phyloP scores from a whole-genome alignment of 225 moss, liverwort and hornwort species.

The Pseudoscleropodium purum region DNA sequence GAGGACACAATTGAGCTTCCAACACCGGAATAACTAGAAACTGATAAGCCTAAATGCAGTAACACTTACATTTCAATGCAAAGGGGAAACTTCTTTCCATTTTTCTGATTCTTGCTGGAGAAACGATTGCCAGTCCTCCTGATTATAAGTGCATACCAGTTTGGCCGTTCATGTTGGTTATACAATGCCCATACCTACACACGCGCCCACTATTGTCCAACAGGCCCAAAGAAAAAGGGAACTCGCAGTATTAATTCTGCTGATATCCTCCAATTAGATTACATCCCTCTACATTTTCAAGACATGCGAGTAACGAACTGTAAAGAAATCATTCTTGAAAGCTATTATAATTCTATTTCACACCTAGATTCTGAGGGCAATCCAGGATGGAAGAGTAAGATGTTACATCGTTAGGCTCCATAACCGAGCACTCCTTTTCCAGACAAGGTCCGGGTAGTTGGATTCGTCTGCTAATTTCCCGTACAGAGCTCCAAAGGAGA shows the following conservation, averaged over 20 bases:
- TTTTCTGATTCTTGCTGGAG: not conserved
- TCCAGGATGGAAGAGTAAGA: not conserved
- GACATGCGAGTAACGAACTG: not conserved
- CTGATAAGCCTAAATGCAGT: not conserved
- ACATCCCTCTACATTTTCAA: not conserved
- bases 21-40: not conserved
- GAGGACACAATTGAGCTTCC: not conserved
- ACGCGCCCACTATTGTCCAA: not conserved
- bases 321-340: not conserved
- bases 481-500: constrained; percentile 34
- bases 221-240: not conserved
- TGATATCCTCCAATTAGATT: not conserved
- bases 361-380: not conserved
- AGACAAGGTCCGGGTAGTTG: constrained; percentile 24
- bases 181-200: constrained; percentile 86
- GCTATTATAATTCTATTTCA: not conserved
- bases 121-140: constrained; percentile 76
- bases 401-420: constrained; percentile 75
- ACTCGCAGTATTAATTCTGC: not conserved
- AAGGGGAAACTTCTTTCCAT: constrained; percentile 43
- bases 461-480: constrained; percentile 20
- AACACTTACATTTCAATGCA: constrained; percentile 62
- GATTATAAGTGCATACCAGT: constrained; percentile 87
- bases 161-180: constrained; percentile 73
- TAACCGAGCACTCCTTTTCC: constrained; percentile 72